A percentile compares a stretch with the other conserved stretches of the same genome.
Evolutionary conservation across 208 protist genomes (phyloP).

Genomic region (Wallacemonas sp.): DNA sequence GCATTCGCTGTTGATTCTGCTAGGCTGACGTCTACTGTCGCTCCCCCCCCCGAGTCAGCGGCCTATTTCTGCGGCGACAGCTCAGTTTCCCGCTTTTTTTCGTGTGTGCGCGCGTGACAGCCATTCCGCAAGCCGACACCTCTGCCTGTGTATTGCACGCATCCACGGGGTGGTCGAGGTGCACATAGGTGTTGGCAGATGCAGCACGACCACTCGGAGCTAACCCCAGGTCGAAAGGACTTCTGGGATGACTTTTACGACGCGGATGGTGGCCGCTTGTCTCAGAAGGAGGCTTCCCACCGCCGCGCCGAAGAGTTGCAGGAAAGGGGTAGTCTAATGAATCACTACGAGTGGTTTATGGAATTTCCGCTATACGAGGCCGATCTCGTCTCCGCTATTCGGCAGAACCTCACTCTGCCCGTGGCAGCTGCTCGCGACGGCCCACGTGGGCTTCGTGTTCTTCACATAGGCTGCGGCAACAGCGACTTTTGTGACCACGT

Average conservation of each 20-base stretch:
- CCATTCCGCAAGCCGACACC: no score
- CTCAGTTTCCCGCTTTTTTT: no score
- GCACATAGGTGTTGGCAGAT: slow-evolving; percentile 12
- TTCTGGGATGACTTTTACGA: slow-evolving; percentile 69
- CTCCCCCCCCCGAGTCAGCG: no score
- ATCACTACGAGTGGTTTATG: slow-evolving; percentile 82
- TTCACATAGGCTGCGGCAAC: slow-evolving; percentile 66
- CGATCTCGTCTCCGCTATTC: slow-evolving; percentile 9
- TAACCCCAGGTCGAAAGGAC: slow-evolving; percentile 32
- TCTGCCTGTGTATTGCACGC: no score
- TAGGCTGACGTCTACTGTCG: no score
- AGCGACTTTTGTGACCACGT: slow-evolving; percentile 58
- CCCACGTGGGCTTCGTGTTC: slow-evolving; percentile 11
- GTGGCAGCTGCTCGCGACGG: neutral
- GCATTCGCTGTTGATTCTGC: no score
- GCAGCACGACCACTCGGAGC: slow-evolving; percentile 29
- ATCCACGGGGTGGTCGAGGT: neutral
- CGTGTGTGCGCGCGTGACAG: no score
- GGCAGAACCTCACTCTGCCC: neutral
- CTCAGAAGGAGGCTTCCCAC: slow-evolving; percentile 30
- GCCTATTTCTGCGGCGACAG: no score
- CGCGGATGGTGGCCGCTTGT: slow-evolving; percentile 27
- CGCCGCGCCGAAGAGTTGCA: slow-evolving; percentile 20
- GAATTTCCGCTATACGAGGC: slow-evolving; percentile 36
- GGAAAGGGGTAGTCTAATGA: slow-evolving; percentile 28